phyloP scores from a whole-genome alignment of 2,329 filamentous ascomycete species.

The Chrysoporthe deuterocubensis region DNA sequence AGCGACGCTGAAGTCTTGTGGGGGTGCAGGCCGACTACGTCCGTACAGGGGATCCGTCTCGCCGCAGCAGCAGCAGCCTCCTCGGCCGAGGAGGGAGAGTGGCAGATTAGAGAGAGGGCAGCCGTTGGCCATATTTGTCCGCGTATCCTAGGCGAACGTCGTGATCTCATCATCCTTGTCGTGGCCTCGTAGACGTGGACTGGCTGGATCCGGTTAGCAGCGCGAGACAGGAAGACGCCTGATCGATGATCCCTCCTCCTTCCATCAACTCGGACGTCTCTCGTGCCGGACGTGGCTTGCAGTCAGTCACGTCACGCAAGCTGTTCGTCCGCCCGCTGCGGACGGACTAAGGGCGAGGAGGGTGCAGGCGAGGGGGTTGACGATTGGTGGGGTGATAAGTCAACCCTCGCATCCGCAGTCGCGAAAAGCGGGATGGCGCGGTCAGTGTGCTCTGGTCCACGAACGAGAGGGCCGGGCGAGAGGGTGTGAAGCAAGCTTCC shows the following conservation, averaged over 20 bases:
- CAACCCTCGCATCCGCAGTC: conserved; percentile 12
- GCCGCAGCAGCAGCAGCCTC: neutral
- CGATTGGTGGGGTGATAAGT: conserved; percentile 16
- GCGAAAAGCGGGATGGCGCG: conserved; percentile 26
- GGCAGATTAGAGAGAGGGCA: neutral
- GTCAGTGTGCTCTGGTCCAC: neutral
- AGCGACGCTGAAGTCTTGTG: neutral
- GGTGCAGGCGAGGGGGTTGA: conserved; percentile 2
- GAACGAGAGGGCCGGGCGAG: neutral
- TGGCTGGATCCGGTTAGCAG: neutral
- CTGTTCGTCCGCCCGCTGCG: conserved; percentile 15
- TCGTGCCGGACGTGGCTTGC: conserved; percentile 11
- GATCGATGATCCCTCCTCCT: neutral
- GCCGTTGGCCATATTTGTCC: neutral
- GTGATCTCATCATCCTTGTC: neutral
- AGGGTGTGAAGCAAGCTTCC: conserved; percentile 29
- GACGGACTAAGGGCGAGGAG: conserved; percentile 1
- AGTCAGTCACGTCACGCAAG: conserved; percentile 15
- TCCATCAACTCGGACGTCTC: neutral
- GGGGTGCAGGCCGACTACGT: neutral
- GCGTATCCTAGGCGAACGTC: neutral
- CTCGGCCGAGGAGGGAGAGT: conserved; percentile 20
- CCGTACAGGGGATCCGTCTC: neutral
- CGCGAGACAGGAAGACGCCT: neutral
- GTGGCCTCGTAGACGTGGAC: neutral